Conservation (phyloP, 768 basidiomycete species). For the Kondoa malvinella region DNA sequence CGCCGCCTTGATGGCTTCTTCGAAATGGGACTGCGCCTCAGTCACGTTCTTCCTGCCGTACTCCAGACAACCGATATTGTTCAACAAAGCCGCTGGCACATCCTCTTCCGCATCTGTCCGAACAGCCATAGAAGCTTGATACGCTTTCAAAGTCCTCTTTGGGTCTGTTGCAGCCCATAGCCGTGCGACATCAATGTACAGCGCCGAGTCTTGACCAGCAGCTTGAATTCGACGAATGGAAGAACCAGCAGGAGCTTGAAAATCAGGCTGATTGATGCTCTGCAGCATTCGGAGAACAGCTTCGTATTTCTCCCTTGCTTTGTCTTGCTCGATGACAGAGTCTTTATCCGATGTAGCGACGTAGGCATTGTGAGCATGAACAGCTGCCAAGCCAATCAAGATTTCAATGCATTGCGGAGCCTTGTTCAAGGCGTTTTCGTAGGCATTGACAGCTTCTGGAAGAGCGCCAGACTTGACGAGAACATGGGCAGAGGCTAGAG, state of each 20-base stretch:
- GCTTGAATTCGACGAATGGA: conserved; percentile 15
- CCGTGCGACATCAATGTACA: conserved; percentile 77
- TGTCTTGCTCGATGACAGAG: conserved; percentile 48
- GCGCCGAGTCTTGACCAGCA: conserved; percentile 46
- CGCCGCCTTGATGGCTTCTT: conserved; percentile 46
- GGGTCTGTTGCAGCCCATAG: conserved; percentile 69
- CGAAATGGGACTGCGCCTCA: conserved; percentile 51
- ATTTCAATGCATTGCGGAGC: conserved; percentile 51
- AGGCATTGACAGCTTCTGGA: conserved; percentile 54
- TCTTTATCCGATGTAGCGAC: conserved; percentile 55
- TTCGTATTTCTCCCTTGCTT: conserved; percentile 64
- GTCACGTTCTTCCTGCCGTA: conserved; percentile 33
- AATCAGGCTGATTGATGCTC: conserved; percentile 1
- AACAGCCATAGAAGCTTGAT: conserved; percentile 55
- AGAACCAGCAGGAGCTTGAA: background rate
- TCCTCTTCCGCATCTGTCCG: conserved; percentile 37
- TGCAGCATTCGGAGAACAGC: conserved; percentile 49
- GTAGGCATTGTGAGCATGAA: conserved; percentile 58
- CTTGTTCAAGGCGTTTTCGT: conserved; percentile 56
- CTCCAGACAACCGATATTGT: conserved; percentile 28
- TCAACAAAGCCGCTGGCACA: conserved; percentile 22
- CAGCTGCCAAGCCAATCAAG: conserved; percentile 68
- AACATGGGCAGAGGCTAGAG: conserved; percentile 71
- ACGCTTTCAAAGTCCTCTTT: conserved; percentile 54
- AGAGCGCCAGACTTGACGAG: conserved; percentile 46